Base-by-base conservation (phyloP, 2,329 filamentous ascomycete genomes). In the Fusarium brachygibbosum region DNA sequence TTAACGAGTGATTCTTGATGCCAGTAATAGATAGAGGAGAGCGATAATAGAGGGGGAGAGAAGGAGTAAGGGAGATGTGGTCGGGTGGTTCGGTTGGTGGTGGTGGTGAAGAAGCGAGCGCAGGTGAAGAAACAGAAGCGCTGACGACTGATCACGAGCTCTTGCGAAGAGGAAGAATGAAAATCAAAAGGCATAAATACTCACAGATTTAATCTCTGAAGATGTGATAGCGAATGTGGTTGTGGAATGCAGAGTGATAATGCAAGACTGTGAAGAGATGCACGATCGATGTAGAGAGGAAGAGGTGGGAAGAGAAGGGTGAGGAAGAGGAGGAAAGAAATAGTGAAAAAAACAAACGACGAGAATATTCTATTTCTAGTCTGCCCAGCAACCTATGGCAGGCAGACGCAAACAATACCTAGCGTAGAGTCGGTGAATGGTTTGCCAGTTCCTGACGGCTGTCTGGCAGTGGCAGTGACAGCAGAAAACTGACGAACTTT, bases 161-260 rank as follows among this genome's bases (percentile, higher is more conserved):
- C 31, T 12, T 17, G 25, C 34, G 21, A 31, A 13, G 19, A 32
- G n/a, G 16, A 2, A 31, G n/a, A 21, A 29, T 2, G 2, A 19
- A 16, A 5, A 19, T 6, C 6, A 28, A 29, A 6, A 16, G 3
- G 11, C 34, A 29, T 14, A 1, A 34, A 58, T 21, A 67, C 64
- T 67, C 37, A 67, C 64, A 63, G 63, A 25, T 53, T 52, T 52
- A n/a, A 25, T 70, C 21, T 34, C 61, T 70, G 53, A 44, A 40
- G 38, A 53, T 70, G 37, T 17, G n/a, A 29, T n/a, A 58, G 45
- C 48, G 34, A 35, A 44, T 35, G 51, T 32, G 23, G 25, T 50
- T 32, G n/a, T 29, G 21, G 34, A 29, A 19, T 58, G 40, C 40
- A 53, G 54, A 62, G 48, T 53, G 57, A 49, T n/a, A 32, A 67